phyloP scores from a whole-genome alignment of 805 yeast species.

The Saturnispora saitoi region DNA sequence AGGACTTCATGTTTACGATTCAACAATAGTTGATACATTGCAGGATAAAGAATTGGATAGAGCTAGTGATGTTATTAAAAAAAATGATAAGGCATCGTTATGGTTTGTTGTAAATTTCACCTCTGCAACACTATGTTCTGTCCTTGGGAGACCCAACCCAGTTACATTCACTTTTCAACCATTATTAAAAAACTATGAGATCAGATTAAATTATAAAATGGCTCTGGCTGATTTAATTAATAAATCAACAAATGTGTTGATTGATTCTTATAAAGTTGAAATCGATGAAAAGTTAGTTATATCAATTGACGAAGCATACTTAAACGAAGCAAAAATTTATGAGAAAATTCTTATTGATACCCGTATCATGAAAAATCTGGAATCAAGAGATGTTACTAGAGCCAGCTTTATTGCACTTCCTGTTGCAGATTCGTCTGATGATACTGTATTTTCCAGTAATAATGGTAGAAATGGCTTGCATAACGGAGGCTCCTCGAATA shows the following conservation, averaged over 20 bases:
- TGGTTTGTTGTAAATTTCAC: conserved; percentile 44
- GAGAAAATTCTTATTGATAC: conserved; percentile 29
- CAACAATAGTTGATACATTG: conserved; percentile 26
- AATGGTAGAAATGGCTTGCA: conserved; percentile 5
- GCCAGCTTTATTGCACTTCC: conserved; percentile 23
- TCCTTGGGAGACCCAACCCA: conserved; percentile 48
- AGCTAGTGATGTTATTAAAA: conserved; percentile 22
- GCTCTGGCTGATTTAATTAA: conserved; percentile 44
- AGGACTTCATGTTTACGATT: conserved; percentile 40
- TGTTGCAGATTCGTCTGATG: conserved; percentile 18
- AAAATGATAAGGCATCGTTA: conserved; percentile 35
- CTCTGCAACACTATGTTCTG: conserved; percentile 41
- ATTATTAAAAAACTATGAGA: conserved; percentile 26
- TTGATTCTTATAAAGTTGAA: conserved; percentile 42
- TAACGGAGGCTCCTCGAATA: conserved; percentile 5
- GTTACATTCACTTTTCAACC: conserved; percentile 35
- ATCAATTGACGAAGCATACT: conserved; percentile 34
- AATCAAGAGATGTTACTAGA: conserved; percentile 17
- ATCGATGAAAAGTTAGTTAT: conserved; percentile 34
- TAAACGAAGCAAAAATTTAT: conserved; percentile 32
- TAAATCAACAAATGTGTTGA: conserved; percentile 39
- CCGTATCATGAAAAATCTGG: conserved; percentile 17
- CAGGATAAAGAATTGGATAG: conserved; percentile 26
- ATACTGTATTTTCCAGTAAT: conserved; percentile 3
- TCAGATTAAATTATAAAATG: conserved; percentile 33